Conservation (phyloP, 177 flowering plant genomes). For the Vitis hybrid region DNA sequence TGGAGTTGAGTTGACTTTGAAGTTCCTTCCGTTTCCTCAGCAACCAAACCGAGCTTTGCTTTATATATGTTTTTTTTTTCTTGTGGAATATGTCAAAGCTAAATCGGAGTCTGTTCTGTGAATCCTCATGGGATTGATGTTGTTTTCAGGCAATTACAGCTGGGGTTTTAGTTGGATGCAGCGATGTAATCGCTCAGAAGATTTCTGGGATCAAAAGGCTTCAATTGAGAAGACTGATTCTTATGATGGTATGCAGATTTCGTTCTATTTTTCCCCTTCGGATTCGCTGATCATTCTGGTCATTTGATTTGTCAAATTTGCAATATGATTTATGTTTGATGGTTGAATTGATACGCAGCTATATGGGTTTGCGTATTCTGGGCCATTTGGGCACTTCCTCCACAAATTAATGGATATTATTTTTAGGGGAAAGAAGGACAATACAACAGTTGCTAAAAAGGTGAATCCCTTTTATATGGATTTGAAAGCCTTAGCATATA, state of each 20-base stretch:
- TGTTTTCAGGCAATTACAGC: constrained; percentile 64
- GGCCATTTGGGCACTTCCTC: constrained; percentile 80
- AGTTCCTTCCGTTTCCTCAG: no score
- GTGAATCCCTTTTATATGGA: constrained; percentile 18
- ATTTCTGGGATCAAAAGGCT: constrained; percentile 73
- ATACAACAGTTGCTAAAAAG: constrained; percentile 63
- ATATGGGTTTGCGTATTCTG: constrained; percentile 67
- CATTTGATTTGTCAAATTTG: background rate
- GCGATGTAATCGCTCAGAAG: constrained; percentile 78
- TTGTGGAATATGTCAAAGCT: background rate
- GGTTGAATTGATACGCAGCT: constrained; percentile 36
- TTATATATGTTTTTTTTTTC: background rate
- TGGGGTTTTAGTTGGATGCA: constrained; percentile 65
- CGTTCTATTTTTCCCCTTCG: background rate
- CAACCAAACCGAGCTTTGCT: no score
- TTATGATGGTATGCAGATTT: constrained; percentile 50
- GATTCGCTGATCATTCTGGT: background rate
- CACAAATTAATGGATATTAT: constrained; percentile 73
- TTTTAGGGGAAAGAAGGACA: constrained; percentile 67
- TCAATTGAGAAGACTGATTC: constrained; percentile 71
- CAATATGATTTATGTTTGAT: background rate
- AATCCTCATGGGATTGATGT: background rate
- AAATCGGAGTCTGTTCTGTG: background rate
- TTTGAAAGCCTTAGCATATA: background rate
- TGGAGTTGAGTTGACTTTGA: no score